Conservation (phyloP, 1,284 basidiomycete species). For the Ceratobasidium sp. region DNA sequence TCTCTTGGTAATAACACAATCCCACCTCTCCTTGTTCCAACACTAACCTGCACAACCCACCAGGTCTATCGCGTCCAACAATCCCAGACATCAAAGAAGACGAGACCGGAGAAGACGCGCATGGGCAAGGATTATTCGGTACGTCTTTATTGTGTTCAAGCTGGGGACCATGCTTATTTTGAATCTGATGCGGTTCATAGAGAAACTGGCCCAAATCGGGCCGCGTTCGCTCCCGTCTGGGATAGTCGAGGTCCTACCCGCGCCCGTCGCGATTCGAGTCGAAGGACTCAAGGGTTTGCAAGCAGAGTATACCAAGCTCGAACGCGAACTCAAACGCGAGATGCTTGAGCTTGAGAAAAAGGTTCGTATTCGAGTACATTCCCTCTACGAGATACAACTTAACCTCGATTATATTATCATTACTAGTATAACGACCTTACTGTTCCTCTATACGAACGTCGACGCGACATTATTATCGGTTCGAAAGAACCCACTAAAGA, state of each 20-base stretch:
- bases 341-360: constrained; percentile 98
- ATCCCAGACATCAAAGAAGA: constrained; percentile 78
- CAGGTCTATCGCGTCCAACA: constrained; percentile 62
- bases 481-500: constrained; percentile 79
- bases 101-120: constrained; percentile 61
- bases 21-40: background rate
- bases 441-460: constrained; percentile 90
- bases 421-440: too few relatives aligned
- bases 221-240: constrained; percentile 73
- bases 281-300: constrained; percentile 96
- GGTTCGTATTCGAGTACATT: constrained; percentile 60
- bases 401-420: constrained; percentile 59
- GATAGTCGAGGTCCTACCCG: constrained; percentile 88
- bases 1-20: constrained; percentile 67
- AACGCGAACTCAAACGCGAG: constrained; percentile 96
- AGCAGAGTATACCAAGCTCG: constrained; percentile 91
- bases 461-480: constrained; percentile 87
- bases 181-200: constrained; percentile 50
- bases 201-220: constrained; percentile 74
- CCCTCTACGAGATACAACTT: background rate
- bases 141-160: constrained; percentile 62
- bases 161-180: background rate
- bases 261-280: constrained; percentile 85
- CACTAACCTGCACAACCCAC: background rate
- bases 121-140: constrained; percentile 52